phyloP scores from a whole-genome alignment of 1,284 basidiomycete genomes.

The Thecaphora thlaspeos region DNA sequence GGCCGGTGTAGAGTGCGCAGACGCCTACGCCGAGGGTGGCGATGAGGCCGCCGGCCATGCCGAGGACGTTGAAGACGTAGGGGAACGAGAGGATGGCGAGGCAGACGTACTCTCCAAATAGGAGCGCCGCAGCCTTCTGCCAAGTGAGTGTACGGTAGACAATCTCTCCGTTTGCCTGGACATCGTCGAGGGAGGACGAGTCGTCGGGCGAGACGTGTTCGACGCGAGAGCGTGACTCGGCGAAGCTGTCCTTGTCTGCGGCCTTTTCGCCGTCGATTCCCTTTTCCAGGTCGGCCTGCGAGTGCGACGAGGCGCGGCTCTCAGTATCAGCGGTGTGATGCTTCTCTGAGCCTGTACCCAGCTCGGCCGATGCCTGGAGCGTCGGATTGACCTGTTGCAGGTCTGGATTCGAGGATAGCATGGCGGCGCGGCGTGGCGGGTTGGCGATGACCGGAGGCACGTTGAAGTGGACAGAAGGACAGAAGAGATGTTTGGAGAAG shows the following conservation, averaged over 20 bases:
- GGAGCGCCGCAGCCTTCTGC: constrained; percentile 40
- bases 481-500: too few species aligned
- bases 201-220: constrained; percentile 21
- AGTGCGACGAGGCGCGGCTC: too few species aligned
- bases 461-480: too few species aligned
- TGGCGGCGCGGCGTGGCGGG: too few species aligned
- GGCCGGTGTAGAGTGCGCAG: constrained; percentile 44
- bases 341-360: too few species aligned
- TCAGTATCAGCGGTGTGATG: too few species aligned
- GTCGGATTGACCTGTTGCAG: too few species aligned
- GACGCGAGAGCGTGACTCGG: constrained; percentile 8
- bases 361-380: too few species aligned
- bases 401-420: too few species aligned
- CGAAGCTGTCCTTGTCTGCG: constrained; percentile 4
- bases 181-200: constrained; percentile 10
- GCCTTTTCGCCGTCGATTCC: constrained; percentile 7
- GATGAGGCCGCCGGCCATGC: constrained; percentile 50
- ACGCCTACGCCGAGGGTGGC: constrained; percentile 44
- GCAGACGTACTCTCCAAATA: constrained; percentile 51
- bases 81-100: constrained; percentile 51
- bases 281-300: constrained; percentile 29
- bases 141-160: constrained; percentile 42
- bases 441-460: too few species aligned
- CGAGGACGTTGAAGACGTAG: constrained; percentile 41
- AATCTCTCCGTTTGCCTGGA: constrained; percentile 38